These are phyloP conservation scores for Glarea lozoyensis DNA, from an alignment of 495 filamentous ascomycete species.

Conservation along the genomic window DNA sequence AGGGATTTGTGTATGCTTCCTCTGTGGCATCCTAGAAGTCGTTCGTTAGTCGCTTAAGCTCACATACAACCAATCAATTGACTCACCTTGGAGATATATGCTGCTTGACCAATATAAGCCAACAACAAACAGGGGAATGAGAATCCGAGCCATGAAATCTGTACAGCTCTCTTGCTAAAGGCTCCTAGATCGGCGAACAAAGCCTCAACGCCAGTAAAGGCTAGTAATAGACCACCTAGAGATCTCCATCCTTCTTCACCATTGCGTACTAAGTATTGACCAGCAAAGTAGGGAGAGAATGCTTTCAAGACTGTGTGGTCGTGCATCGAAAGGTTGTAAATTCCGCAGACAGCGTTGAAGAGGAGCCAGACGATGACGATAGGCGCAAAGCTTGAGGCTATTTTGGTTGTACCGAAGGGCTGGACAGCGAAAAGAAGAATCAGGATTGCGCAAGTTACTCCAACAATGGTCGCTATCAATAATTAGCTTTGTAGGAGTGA, in stretches of 20 bases:
- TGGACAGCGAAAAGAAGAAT: constrained; percentile 61
- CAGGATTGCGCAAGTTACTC: constrained; percentile 59
- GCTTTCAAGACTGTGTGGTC: constrained; percentile 61
- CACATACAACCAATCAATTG: not conserved
- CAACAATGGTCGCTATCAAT: constrained; percentile 44
- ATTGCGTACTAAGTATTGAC: constrained; percentile 52
- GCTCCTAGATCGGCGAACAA: constrained; percentile 69
- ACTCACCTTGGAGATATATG: constrained; percentile 46
- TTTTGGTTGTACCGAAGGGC: constrained; percentile 58
- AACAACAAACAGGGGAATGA: constrained; percentile 60
- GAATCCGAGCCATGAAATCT: constrained; percentile 55
- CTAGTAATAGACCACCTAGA: constrained; percentile 60
- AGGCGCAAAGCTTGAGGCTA: constrained; percentile 58
- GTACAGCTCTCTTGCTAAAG: constrained; percentile 51
- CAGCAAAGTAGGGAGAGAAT: constrained; percentile 58
- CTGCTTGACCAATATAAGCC: constrained; percentile 67
- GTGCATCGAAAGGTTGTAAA: constrained; percentile 58
- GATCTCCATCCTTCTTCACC: constrained; percentile 53
- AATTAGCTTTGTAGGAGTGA: not conserved
- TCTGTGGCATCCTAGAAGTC: constrained; percentile 31
- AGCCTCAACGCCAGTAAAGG: constrained; percentile 68
- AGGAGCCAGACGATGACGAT: constrained; percentile 66
- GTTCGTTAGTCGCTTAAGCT: not conserved
- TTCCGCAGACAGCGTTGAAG: constrained; percentile 58
- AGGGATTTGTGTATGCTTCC: constrained; percentile 57